These are phyloP conservation scores for Cydonia oblonga DNA, from an alignment of 331 rosid genomes.

Conservation along the genomic window DNA sequence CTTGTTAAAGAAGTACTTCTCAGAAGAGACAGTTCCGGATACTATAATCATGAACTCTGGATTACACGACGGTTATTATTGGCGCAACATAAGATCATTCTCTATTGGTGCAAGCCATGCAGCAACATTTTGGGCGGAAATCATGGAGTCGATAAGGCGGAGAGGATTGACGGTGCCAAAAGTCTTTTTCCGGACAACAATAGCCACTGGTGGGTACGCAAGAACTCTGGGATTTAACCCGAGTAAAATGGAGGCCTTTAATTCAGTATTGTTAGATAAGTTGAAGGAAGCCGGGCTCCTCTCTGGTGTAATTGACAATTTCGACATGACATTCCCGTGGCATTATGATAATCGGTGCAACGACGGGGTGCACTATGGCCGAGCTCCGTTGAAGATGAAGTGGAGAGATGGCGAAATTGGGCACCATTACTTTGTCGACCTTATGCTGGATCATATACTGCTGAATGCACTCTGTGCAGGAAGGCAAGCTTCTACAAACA, in stretches of 20 bases:
- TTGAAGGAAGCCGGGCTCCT: slow-evolving; percentile 49
- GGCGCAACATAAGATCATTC: slow-evolving; percentile 57
- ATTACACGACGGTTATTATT: slow-evolving; percentile 63
- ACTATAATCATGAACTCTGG: slow-evolving; percentile 79
- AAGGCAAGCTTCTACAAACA: slow-evolving; percentile 11
- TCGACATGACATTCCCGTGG: slow-evolving; percentile 88
- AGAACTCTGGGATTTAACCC: slow-evolving; percentile 69
- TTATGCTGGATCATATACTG: slow-evolving; percentile 77
- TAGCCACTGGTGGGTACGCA: slow-evolving; percentile 83
- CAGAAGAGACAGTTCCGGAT: slow-evolving; percentile 56
- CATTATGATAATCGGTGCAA: slow-evolving; percentile 75
- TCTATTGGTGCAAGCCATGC: slow-evolving; percentile 55
- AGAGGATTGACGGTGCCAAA: slow-evolving; percentile 54
- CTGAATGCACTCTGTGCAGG: slow-evolving; percentile 60
- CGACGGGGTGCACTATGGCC: slow-evolving; percentile 88
- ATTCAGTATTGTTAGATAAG: slow-evolving; percentile 54
- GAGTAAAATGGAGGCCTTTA: slow-evolving; percentile 73
- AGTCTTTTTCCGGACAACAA: slow-evolving; percentile 60
- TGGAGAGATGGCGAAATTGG: slow-evolving; percentile 87
- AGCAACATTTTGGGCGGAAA: slow-evolving; percentile 65
- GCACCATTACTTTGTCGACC: slow-evolving; percentile 84
- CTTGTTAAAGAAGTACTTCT: slow-evolving; percentile 53
- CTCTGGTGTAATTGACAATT: slow-evolving; percentile 66
- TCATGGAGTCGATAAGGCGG: slow-evolving; percentile 36
- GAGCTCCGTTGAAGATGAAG: slow-evolving; percentile 59